Evolutionary conservation across 371 early-diverging fungal species (phyloP).

Genomic region (Mucor plumbeus): DNA sequence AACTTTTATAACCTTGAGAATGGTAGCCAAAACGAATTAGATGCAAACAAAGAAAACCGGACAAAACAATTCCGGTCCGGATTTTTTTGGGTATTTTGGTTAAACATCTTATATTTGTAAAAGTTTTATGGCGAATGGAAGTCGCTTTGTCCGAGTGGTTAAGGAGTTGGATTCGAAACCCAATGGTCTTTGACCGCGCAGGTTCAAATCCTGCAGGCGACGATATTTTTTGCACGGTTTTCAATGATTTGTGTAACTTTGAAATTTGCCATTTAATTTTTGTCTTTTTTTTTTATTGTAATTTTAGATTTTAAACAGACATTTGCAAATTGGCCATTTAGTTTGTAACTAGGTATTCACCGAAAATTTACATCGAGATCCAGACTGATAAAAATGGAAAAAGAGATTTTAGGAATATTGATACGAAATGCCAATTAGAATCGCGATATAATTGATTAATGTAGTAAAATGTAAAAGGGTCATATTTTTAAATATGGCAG

Average conservation of each 20-base stretch:
- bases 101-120: too few species aligned
- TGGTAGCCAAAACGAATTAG: too few species aligned
- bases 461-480: too few species aligned
- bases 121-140: not conserved
- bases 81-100: too few species aligned
- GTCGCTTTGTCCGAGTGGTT: slow-evolving; percentile 34
- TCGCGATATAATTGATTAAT: not conserved
- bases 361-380: not conserved
- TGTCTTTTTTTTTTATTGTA: not conserved
- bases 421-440: not conserved
- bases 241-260: not conserved
- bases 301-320: not conserved
- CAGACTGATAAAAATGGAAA: not conserved
- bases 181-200: slow-evolving; percentile 38
- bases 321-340: too few species aligned
- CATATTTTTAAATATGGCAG: too few species aligned
- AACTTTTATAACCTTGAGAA: too few species aligned
- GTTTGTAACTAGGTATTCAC: too few species aligned
- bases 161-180: slow-evolving; percentile 39
- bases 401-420: too few species aligned
- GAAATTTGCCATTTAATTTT: not conserved
- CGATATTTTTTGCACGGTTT: slow-evolving; percentile 15
- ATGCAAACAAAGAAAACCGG: too few species aligned
- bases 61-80: too few species aligned
- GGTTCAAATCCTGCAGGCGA: slow-evolving; percentile 40